A percentile compares a stretch with the other conserved stretches of the same genome.
phyloP scores from a whole-genome alignment of 148 eudicot genomes.

The Vaccinium corymbosum region DNA sequence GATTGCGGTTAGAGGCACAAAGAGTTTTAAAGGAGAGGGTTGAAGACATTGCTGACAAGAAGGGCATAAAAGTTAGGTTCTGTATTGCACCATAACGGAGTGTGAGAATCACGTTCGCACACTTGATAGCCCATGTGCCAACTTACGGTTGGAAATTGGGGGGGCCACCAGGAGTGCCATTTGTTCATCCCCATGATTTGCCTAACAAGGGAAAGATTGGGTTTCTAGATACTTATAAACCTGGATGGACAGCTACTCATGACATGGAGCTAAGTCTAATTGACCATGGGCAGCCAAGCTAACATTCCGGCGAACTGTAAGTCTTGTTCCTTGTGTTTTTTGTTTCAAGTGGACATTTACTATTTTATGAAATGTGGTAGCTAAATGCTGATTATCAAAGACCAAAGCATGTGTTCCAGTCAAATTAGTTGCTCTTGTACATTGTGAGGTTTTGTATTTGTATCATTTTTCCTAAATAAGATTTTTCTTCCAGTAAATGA shows the following conservation, averaged over 20 bases:
- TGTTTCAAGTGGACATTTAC: not conserved
- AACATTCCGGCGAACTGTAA: constrained; percentile 44
- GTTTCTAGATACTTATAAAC: constrained; percentile 95
- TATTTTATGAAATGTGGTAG: not conserved
- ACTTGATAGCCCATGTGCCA: constrained; percentile 85
- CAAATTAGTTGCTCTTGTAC: not conserved
- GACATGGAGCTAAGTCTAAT: constrained; percentile 79
- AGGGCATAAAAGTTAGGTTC: constrained; percentile 88
- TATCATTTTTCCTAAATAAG: not conserved
- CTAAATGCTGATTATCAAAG: not conserved
- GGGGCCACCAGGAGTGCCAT: constrained; percentile 96
- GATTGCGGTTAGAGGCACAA: constrained; percentile 93
- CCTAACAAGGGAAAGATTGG: constrained; percentile 97
- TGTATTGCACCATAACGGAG: constrained; percentile 67
- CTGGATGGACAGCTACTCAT: constrained; percentile 93
- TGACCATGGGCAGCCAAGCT: constrained; percentile 70
- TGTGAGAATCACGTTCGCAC: constrained; percentile 81
- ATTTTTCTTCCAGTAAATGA: not conserved
- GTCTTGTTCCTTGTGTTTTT: constrained; percentile 11
- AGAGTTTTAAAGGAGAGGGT: constrained; percentile 98
- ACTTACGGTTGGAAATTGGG: constrained; percentile 84
- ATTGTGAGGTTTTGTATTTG: not conserved
- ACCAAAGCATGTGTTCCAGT: not conserved
- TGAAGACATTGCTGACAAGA: constrained; percentile 98
- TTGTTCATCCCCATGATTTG: constrained; percentile 99